These are phyloP conservation scores for Metschnikowia lochheadii DNA, from an alignment of 805 yeast genomes.

Conservation along the genomic window DNA sequence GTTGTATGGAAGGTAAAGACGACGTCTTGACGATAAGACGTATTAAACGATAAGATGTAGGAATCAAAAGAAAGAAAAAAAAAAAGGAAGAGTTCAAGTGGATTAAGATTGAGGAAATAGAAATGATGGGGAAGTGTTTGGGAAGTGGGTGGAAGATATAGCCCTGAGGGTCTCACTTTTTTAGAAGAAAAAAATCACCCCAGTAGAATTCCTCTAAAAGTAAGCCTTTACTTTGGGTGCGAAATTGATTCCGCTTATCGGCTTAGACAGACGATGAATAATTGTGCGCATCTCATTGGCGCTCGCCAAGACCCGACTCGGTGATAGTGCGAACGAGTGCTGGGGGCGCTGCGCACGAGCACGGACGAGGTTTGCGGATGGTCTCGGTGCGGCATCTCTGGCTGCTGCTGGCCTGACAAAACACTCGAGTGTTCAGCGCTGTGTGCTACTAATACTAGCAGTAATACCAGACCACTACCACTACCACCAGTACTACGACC, in stretches of 20 bases:
- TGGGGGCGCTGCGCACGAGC: neutral
- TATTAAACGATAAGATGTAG: no score
- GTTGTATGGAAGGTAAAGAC: neutral
- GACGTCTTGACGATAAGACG: no score
- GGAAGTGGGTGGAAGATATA: neutral
- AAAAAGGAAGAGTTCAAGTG: neutral
- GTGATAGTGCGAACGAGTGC: slow-evolving; percentile 4
- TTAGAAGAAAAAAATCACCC: neutral
- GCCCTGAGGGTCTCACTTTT: neutral
- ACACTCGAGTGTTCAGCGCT: no score
- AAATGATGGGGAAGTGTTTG: neutral
- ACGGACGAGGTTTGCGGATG: neutral
- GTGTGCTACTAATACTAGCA: no score
- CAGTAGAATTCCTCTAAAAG: neutral
- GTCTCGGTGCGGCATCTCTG: neutral
- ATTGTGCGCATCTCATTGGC: slow-evolving; percentile 15
- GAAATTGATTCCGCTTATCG: slow-evolving; percentile 16
- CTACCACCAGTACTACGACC: no score
- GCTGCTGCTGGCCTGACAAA: no score
- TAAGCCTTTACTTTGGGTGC: slow-evolving; percentile 13
- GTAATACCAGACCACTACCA: no score
- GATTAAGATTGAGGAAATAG: neutral
- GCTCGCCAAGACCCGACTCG: slow-evolving; percentile 9
- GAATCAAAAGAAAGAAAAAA: no score
- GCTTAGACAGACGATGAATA: slow-evolving; percentile 14